phyloP scores from a whole-genome alignment of 2,329 filamentous ascomycete genomes.

The Neocatenulostroma microsporum region DNA sequence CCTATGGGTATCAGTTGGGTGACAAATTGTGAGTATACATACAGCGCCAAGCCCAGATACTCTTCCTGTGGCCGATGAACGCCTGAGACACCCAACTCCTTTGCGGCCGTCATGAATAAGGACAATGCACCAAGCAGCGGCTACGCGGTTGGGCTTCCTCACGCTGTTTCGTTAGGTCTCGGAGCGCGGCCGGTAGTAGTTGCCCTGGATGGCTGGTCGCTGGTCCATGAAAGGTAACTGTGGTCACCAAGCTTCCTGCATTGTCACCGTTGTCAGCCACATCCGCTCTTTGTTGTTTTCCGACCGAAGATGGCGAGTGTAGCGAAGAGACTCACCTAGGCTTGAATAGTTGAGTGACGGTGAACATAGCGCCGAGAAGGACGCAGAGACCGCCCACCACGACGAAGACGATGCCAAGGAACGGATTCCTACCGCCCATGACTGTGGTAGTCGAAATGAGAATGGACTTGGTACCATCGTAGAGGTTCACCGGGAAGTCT shows the following conservation, averaged over 20 bases:
- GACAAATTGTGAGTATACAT: conserved; percentile 8
- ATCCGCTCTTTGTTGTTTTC: conserved; percentile 1
- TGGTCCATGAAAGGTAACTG: conserved; percentile 95
- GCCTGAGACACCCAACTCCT: conserved; percentile 17
- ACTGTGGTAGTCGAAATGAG: conserved; percentile 83
- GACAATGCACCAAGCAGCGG: conserved; percentile 21
- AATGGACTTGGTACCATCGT: conserved; percentile 82
- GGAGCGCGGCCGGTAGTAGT: conserved; percentile 41
- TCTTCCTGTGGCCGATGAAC: no score
- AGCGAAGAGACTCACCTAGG: conserved; percentile 57
- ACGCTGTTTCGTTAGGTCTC: conserved; percentile 25
- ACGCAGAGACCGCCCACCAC: conserved; percentile 92
- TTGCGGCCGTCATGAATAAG: conserved; percentile 6
- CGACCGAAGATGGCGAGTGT: no score
- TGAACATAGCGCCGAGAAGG: conserved; percentile 78
- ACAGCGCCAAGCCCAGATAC: no score
- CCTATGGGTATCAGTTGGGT: not conserved
- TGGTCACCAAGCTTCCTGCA: conserved; percentile 91
- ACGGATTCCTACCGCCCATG: conserved; percentile 90
- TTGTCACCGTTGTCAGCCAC: conserved; percentile 11
- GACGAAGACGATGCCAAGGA: conserved; percentile 92
- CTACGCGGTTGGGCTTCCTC: no score
- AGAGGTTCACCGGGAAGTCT: conserved; percentile 76
- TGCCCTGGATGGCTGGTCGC: conserved; percentile 53
- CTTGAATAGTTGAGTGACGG: conserved; percentile 80